Conservation (phyloP, 1,284 basidiomycete species). For the Clitocybe nebularis region DNA sequence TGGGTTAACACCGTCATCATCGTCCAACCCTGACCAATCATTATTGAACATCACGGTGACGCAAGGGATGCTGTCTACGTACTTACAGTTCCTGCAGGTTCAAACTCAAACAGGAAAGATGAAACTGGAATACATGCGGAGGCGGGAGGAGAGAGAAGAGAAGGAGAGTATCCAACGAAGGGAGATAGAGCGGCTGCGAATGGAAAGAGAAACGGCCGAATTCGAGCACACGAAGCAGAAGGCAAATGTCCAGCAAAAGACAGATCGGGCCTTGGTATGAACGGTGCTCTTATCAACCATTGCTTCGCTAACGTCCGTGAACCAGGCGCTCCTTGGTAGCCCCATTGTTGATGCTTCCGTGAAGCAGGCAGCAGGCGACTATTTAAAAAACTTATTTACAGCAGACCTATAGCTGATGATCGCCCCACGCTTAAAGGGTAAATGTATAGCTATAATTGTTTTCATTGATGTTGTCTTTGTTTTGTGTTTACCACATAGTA, state of each 20-base stretch:
- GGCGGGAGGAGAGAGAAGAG: conserved; percentile 61
- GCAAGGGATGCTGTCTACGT: conserved; percentile 52
- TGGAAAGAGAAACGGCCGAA: conserved; percentile 48
- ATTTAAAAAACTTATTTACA: conserved; percentile 56
- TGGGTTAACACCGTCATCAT: background rate
- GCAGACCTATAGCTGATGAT: conserved; percentile 16
- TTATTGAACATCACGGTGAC: conserved; percentile 50
- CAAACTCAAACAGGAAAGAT: conserved; percentile 56
- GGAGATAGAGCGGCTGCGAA: conserved; percentile 42
- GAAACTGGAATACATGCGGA: conserved; percentile 60
- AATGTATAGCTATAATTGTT: conserved; percentile 5
- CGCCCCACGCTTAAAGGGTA: conserved; percentile 1
- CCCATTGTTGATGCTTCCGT: conserved; percentile 50
- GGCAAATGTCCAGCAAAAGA: conserved; percentile 52
- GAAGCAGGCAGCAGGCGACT: conserved; percentile 64
- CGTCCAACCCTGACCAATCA: conserved; percentile 25
- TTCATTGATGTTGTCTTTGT: conserved; percentile 5
- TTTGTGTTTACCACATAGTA: conserved; percentile 3
- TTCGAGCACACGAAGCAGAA: conserved; percentile 49
- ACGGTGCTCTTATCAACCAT: background rate
- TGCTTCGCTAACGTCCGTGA: background rate
- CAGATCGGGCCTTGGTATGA: conserved; percentile 55
- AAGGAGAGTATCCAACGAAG: conserved; percentile 44
- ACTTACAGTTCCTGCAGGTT: conserved; percentile 52
- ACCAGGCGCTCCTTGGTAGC: conserved; percentile 50